Conservation (phyloP, 1,284 basidiomycete species). For the Bondarzewia mesenterica region DNA sequence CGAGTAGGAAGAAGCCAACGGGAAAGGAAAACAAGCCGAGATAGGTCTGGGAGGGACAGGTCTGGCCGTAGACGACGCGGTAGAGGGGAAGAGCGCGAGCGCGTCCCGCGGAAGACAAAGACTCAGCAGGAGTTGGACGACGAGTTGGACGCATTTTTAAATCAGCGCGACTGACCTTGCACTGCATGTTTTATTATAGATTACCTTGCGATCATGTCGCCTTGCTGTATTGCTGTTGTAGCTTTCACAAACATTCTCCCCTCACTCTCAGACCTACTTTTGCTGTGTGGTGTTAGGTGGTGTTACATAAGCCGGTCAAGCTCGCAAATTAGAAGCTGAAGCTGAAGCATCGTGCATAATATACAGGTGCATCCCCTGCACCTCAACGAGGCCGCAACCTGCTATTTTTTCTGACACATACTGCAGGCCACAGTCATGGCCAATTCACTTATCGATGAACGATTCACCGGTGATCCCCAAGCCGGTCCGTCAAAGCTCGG, state of each 20-base stretch:
- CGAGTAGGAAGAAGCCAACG: conserved; percentile 13
- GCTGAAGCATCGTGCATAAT: too few species aligned
- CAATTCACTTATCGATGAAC: background rate
- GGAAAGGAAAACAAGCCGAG: background rate
- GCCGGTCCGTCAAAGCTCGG: background rate
- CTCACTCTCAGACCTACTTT: too few species aligned
- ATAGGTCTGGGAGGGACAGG: background rate
- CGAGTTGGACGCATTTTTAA: conserved; percentile 68
- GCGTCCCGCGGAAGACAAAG: conserved; percentile 32
- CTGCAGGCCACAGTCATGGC: too few species aligned
- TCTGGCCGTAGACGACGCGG: conserved; percentile 14
- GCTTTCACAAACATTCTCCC: too few species aligned
- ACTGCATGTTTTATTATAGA: too few species aligned
- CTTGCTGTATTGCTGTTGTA: too few species aligned
- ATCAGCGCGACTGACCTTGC: conserved; percentile 17
- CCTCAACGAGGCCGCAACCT: background rate
- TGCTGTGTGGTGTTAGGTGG: too few species aligned
- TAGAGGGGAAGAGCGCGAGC: conserved; percentile 24
- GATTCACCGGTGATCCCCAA: too few species aligned
- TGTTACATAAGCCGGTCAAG: too few species aligned
- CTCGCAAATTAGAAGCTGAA: too few species aligned
- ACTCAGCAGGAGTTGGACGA: conserved; percentile 69
- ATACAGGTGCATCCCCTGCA: background rate
- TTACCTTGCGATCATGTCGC: too few species aligned
- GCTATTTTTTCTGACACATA: too few species aligned